Conservation (phyloP, 768 basidiomycete species). For the Tylopilus balloui region DNA sequence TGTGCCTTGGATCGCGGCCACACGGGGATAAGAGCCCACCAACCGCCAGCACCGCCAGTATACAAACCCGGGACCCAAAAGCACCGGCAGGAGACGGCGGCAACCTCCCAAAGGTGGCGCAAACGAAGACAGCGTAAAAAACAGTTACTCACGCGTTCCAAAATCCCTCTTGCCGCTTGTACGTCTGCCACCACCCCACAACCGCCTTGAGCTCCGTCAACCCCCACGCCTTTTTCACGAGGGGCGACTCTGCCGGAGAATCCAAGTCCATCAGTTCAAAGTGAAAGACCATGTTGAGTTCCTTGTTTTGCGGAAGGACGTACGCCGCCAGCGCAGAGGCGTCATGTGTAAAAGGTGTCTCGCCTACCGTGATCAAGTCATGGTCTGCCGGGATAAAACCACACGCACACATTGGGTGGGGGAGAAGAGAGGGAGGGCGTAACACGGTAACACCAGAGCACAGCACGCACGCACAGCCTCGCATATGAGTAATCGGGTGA, state of each 20-base stretch:
- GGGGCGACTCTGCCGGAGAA: conserved; percentile 38
- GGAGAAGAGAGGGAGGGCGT: background rate
- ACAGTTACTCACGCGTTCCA: conserved; percentile 57
- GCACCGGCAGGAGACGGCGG: background rate
- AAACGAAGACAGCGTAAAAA: background rate
- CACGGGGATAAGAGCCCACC: background rate
- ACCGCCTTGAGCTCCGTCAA: conserved; percentile 48
- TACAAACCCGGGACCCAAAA: background rate
- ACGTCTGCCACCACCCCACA: conserved; percentile 50
- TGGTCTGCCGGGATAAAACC: conserved; percentile 39
- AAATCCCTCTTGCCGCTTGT: conserved; percentile 53
- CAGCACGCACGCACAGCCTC: background rate
- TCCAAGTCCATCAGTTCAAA: conserved; percentile 63
- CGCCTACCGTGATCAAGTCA: conserved; percentile 63
- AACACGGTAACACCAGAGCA: too few relatives aligned
- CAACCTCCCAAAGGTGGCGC: background rate
- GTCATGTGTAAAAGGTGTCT: conserved; percentile 55
- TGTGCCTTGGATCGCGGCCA: conserved; percentile 13
- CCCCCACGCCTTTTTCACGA: conserved; percentile 46
- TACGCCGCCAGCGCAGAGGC: conserved; percentile 50
- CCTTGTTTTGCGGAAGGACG: conserved; percentile 52
- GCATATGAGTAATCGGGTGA: conserved; percentile 11
- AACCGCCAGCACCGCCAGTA: background rate
- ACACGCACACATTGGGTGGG: conserved; percentile 12
- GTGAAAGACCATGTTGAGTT: conserved; percentile 63